Evolutionary conservation across 2,329 filamentous ascomycete species (phyloP).

Genomic region (Lanzia echinophila): DNA sequence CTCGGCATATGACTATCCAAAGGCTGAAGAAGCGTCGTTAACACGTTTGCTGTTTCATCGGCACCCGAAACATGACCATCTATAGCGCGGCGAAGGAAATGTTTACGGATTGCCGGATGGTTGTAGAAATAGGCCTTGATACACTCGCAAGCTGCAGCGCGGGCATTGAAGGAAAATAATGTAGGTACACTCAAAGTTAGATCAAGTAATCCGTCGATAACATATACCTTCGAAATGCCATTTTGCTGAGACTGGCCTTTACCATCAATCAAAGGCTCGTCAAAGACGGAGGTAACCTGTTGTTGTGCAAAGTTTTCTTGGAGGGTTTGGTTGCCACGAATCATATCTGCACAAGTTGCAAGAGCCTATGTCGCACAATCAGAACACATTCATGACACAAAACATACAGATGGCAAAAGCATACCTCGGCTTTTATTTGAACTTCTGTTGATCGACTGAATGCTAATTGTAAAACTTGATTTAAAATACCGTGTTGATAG

Average conservation of each 20-base stretch:
- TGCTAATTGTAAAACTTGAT: constrained; percentile 72
- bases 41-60: constrained; percentile 80
- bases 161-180: constrained; percentile 65
- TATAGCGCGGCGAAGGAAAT: constrained; percentile 84
- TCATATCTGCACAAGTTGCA: constrained; percentile 78
- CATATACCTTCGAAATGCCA: constrained; percentile 63
- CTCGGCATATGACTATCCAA: constrained; percentile 51
- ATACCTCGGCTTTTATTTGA: constrained; percentile 74
- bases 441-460: constrained; percentile 68
- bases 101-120: constrained; percentile 72
- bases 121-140: constrained; percentile 87
- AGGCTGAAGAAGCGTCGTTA: constrained; percentile 72
- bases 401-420: neutral
- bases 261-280: constrained; percentile 29
- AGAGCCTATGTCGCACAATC: constrained; percentile 52
- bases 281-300: constrained; percentile 60
- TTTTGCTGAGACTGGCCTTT: constrained; percentile 41
- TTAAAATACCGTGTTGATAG: constrained; percentile 73
- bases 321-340: constrained; percentile 69
- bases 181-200: constrained; percentile 65
- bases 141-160: constrained; percentile 80
- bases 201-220: constrained; percentile 89
- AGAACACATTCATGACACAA: constrained; percentile 7
- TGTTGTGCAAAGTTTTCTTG: constrained; percentile 89
- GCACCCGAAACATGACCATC: constrained; percentile 72